Evolutionary conservation across 768 basidiomycete genomes (phyloP).

Genomic region (Wakefieldia striispora): DNA sequence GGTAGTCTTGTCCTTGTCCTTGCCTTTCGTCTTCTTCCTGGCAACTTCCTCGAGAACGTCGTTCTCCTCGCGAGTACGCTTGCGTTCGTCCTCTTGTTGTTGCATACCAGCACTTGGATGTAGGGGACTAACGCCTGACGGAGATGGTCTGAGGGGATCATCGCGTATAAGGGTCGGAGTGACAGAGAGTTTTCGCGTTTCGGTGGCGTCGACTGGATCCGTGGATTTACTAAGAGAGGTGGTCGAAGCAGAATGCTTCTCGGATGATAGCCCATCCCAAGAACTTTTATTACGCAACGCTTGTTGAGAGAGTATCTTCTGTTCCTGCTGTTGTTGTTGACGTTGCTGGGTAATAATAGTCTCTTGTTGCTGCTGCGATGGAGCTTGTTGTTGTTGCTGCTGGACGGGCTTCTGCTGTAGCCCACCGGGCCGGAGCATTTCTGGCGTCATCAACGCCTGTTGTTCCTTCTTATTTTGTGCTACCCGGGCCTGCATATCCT

Average conservation of each 20-base stretch:
- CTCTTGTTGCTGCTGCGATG: conserved; percentile 26
- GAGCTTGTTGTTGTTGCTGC: conserved; percentile 4
- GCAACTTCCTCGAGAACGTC: conserved; percentile 43
- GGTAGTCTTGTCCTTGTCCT: conserved; percentile 47
- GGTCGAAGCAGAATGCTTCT: conserved; percentile 30
- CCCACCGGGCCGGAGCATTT: conserved; percentile 35
- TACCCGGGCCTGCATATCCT: conserved; percentile 42
- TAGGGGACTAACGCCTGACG: conserved; percentile 24
- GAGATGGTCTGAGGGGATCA: conserved; percentile 29
- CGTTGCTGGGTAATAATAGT: conserved; percentile 31
- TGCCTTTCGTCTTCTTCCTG: conserved; percentile 49
- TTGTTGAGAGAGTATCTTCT: conserved; percentile 27
- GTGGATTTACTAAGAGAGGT: conserved; percentile 34
- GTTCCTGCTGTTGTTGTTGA: conserved; percentile 36
- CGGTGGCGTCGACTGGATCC: conserved; percentile 68
- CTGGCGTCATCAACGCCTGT: conserved; percentile 29
- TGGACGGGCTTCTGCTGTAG: conserved; percentile 24
- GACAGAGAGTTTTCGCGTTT: conserved; percentile 73
- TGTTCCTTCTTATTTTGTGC: conserved; percentile 25
- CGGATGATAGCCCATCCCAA: conserved; percentile 44
- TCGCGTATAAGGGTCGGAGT: conserved; percentile 78
- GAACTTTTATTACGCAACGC: conserved; percentile 44
- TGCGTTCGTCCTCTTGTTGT: conserved; percentile 52
- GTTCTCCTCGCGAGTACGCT: conserved; percentile 51
- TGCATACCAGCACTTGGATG: conserved; percentile 41